Conservation (phyloP, 768 basidiomycete species). For the Naganishia kalamii region DNA sequence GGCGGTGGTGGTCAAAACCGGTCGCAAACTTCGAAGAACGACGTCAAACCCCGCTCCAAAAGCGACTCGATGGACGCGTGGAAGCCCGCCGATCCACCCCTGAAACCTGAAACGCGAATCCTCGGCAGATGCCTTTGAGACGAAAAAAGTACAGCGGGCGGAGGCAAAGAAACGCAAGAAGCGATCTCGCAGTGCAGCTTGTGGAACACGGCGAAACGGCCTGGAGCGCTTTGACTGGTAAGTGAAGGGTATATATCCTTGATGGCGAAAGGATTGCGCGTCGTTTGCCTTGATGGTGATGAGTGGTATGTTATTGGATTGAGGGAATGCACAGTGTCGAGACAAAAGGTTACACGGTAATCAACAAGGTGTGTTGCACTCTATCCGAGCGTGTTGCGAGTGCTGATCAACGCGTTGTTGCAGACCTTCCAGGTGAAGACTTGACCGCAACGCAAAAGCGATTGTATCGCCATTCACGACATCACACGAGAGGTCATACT, state of each 20-base stretch:
- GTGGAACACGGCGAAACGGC: neutral
- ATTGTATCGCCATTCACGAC: neutral
- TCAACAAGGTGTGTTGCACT: neutral
- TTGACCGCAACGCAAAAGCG: neutral
- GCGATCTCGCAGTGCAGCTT: neutral
- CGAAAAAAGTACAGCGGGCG: neutral
- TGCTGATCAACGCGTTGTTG: neutral
- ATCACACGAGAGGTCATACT: neutral
- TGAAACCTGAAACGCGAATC: neutral
- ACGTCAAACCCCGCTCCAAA: no score
- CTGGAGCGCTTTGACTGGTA: neutral
- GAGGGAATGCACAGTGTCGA: no score
- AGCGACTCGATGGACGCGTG: no score
- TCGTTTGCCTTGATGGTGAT: no score
- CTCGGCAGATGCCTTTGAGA: neutral
- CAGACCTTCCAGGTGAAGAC: neutral
- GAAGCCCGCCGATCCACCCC: neutral
- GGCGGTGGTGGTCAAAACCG: no score
- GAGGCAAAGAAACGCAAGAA: neutral
- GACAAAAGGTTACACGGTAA: conserved; percentile 6
- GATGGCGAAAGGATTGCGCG: no score
- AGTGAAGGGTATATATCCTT: no score
- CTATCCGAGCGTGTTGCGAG: neutral
- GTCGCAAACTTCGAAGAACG: no score
- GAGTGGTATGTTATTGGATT: neutral